Evolutionary conservation across 192 early-diverging fungal genomes (phyloP).

Genomic region (Endogone sp.): DNA sequence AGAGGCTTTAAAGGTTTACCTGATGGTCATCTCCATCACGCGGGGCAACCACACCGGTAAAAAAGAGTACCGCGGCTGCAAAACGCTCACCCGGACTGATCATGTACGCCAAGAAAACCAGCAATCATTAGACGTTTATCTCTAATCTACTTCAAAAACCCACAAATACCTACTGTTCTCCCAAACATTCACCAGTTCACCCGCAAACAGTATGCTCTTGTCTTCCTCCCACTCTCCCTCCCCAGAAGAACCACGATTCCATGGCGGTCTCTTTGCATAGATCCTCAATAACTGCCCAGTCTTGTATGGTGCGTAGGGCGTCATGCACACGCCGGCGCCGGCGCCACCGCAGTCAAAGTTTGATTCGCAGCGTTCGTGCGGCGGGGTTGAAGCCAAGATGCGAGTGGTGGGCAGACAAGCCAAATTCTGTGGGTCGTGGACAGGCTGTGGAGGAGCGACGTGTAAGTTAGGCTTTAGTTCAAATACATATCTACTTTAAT

Average conservation of each 20-base stretch:
- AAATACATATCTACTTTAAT: too few relatives aligned
- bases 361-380: conserved; percentile 29
- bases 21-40: conserved; percentile 46
- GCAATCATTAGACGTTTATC: too few relatives aligned
- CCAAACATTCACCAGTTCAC: conserved; percentile 67
- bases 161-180: conserved; percentile 51
- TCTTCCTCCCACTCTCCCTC: conserved; percentile 10
- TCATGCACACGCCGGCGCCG: conserved; percentile 36
- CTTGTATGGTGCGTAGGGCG: conserved; percentile 46
- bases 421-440: neutral
- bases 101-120: neutral
- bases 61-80: conserved; percentile 47
- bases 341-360: conserved; percentile 24
- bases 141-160: too few relatives aligned
- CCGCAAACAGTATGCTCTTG: conserved; percentile 55
- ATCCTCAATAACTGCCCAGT: conserved; percentile 49
- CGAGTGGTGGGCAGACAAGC: conserved; percentile 35
- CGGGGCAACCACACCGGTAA: conserved; percentile 58
- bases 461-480: neutral
- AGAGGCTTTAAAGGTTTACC: conserved; percentile 31
- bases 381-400: conserved; percentile 23
- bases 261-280: conserved; percentile 39
- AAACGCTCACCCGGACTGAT: conserved; percentile 57
- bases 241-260: conserved; percentile 7
- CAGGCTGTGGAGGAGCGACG: neutral